Base-by-base conservation (phyloP, 345 rosid species). In the Cardamine chenopodiifolia region DNA sequence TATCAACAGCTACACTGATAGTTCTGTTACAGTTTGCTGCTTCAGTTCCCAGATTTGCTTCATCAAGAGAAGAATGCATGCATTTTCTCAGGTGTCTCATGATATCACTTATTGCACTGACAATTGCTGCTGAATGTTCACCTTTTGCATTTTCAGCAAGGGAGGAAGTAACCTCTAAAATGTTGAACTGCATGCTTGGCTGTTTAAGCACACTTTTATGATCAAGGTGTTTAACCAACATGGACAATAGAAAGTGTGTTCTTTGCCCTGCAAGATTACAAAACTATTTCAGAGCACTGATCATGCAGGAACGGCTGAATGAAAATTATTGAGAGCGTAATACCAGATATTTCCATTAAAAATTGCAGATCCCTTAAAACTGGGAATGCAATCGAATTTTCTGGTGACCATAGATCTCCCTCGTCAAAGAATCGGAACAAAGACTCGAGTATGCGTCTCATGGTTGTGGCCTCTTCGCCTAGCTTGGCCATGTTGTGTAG, bases 211-310 rank as follows among this genome's bases (percentile, higher is more conserved):
- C 88, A 77, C 82, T 90, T 83, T 89, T 90, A 80, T 92, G 94
- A 81, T 92, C 99, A 52, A 95, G 98, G 81, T 95, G 99, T 82
- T 92, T 95, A 71, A 95, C 82, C 85, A 95, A 79, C 80, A 84
- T 85, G 53, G 96, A 92, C 40, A 95, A 85, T 81, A 95, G 55
- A 83, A 86, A 86, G 82, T 95, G 99, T 53, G 92, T 83, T 81
- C 86, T 86, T 67, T 86, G 97, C 70, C 98, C 98, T 94, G 84
- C 70, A 68, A 50, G 57, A 79, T 48, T 48, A 19, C n/a, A 78
- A 37, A 72, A 62, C 25, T 66, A 61, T 47, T 20, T 73, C 5
- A 79, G 58, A 45, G n/a, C 56, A 62, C 66, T 47, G 67, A 62
- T 61, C 56, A 79, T 35, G 22, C 6, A 19, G 56, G 31, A 72